Evolutionary conservation across 2,329 filamentous ascomycete genomes (phyloP).

Genomic region (Lecanicillium sp.): DNA sequence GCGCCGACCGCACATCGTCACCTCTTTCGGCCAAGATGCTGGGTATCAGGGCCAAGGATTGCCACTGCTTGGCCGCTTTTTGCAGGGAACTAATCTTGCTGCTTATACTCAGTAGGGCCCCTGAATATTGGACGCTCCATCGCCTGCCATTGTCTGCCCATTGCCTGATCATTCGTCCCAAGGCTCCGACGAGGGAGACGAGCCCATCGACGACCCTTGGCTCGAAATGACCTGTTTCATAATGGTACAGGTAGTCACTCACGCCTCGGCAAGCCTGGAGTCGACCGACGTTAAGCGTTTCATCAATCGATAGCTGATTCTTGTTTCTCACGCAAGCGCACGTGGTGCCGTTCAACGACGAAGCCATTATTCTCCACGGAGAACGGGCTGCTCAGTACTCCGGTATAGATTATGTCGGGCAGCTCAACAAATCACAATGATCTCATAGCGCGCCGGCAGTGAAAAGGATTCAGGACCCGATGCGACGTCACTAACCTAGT

Average conservation of each 20-base stretch:
- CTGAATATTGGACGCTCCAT: not conserved
- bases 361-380: too few relatives aligned
- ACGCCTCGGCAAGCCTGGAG: too few relatives aligned
- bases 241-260: too few relatives aligned
- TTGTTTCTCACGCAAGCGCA: too few relatives aligned
- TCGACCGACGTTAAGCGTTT: too few relatives aligned
- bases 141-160: not conserved
- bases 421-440: not conserved
- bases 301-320: too few relatives aligned
- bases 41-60: not conserved
- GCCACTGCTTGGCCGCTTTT: not conserved
- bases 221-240: too few relatives aligned
- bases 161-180: not conserved
- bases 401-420: not conserved
- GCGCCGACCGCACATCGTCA: conserved; percentile 6
- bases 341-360: too few relatives aligned
- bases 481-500: conserved; percentile 7
- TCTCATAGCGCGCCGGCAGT: not conserved
- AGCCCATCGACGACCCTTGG: too few relatives aligned
- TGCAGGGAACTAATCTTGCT: conserved; percentile 3
- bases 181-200: not conserved
- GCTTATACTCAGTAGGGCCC: not conserved
- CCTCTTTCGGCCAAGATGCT: not conserved
- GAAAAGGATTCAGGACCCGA: not conserved
- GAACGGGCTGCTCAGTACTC: too few relatives aligned